phyloP scores from a whole-genome alignment of 306 rosid genomes.

The Abrus precatorius region DNA sequence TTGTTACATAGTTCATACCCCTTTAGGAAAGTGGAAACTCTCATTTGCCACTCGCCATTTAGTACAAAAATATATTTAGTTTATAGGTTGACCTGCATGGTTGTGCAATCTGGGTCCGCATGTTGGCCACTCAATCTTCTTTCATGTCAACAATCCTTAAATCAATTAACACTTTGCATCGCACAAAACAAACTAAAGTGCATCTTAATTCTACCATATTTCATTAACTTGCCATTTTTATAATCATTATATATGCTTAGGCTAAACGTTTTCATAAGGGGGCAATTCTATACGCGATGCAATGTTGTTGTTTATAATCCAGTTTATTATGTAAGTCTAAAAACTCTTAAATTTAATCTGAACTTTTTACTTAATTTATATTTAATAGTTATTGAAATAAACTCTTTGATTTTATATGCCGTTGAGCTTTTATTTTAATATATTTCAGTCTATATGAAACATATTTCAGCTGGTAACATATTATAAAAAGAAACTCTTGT shows the following conservation, averaged over 20 bases:
- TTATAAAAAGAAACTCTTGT: no score
- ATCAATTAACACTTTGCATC: slow-evolving; percentile 42
- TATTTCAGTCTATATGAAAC: no score
- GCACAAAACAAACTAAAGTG: slow-evolving; percentile 55
- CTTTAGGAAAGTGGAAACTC: slow-evolving; percentile 77
- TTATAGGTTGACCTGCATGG: slow-evolving; percentile 52
- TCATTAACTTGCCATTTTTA: background rate
- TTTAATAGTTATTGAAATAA: no score
- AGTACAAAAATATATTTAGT: slow-evolving; percentile 30
- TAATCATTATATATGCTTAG: slow-evolving; percentile 30
- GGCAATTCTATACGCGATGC: background rate
- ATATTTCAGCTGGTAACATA: no score
- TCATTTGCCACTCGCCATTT: slow-evolving; percentile 51
- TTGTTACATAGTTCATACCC: slow-evolving; percentile 67
- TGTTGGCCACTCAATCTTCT: slow-evolving; percentile 70
- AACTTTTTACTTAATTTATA: no score
- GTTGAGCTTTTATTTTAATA: no score
- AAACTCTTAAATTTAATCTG: no score
- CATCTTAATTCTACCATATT: slow-evolving; percentile 22
- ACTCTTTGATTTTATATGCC: no score
- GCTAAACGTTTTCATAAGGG: slow-evolving; percentile 2
- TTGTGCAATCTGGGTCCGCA: slow-evolving; percentile 65
- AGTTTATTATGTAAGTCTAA: no score
- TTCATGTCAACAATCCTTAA: slow-evolving; percentile 45
- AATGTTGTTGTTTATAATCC: background rate